A percentile compares a stretch with the other conserved stretches of the same genome.
phyloP scores from a whole-genome alignment of 352 stramenopile species.

The Phytophthora sp. region DNA sequence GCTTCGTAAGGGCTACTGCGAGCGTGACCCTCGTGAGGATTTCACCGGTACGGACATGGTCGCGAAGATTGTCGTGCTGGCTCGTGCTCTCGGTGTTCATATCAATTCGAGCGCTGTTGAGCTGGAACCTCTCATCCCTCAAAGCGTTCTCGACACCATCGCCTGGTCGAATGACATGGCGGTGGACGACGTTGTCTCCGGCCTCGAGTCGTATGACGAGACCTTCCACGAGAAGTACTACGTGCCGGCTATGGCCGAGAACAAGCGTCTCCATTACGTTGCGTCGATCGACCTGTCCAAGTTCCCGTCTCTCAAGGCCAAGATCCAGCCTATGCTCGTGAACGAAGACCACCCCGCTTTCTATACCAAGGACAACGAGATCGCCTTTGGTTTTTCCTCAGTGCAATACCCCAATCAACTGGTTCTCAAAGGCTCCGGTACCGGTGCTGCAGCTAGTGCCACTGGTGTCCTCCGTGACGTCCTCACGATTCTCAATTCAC shows the following conservation, averaged over 20 bases:
- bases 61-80: conserved; percentile 73
- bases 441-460: conserved; percentile 62
- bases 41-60: conserved; percentile 70
- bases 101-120: conserved; percentile 54
- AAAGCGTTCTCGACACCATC: conserved; percentile 50
- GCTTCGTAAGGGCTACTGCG: conserved; percentile 65
- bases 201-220: conserved; percentile 62
- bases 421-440: conserved; percentile 74
- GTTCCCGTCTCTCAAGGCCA: conserved; percentile 56
- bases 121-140: conserved; percentile 60
- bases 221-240: conserved; percentile 66
- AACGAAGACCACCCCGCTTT: conserved; percentile 69
- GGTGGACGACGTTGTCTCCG: conserved; percentile 53
- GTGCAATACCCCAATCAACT: conserved; percentile 73
- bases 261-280: conserved; percentile 70
- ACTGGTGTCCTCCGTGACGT: conserved; percentile 80
- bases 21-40: conserved; percentile 74
- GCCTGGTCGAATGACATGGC: conserved; percentile 52
- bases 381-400: conserved; percentile 75
- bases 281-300: conserved; percentile 65
- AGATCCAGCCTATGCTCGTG: conserved; percentile 59
- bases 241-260: conserved; percentile 42
- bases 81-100: conserved; percentile 64
- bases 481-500: conserved; percentile 72
- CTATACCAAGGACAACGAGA: conserved; percentile 73